phyloP scores from a whole-genome alignment of 306 rosid species.

The Quillaja saponaria region DNA sequence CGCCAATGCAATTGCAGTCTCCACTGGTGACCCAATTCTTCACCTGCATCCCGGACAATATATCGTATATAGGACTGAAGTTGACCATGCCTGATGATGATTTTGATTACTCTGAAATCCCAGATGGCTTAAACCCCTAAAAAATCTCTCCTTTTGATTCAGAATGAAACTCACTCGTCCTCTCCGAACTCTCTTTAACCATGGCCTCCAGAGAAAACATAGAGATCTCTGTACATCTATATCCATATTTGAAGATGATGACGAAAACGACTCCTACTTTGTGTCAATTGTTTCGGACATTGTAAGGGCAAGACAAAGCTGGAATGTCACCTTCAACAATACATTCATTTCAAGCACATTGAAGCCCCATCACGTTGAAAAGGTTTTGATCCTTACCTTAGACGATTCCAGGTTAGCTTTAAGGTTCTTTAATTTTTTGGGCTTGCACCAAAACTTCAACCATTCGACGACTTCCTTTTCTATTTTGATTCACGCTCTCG shows the following conservation, averaged over 20 bases:
- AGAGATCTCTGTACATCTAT: slow-evolving; percentile 32
- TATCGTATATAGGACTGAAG: too few relatives aligned
- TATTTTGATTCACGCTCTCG: slow-evolving; percentile 71
- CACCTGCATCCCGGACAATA: too few relatives aligned
- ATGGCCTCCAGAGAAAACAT: slow-evolving; percentile 21
- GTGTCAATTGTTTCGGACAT: slow-evolving; percentile 51
- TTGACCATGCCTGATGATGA: too few relatives aligned
- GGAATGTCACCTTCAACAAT: slow-evolving; percentile 64
- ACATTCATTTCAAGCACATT: slow-evolving; percentile 51
- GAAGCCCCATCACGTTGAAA: slow-evolving; percentile 66
- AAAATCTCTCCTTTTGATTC: too few relatives aligned
- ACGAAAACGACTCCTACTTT: slow-evolving; percentile 54
- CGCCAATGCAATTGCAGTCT: too few relatives aligned
- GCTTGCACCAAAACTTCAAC: slow-evolving; percentile 67
- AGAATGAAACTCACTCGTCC: slow-evolving; percentile 50
- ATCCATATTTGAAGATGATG: slow-evolving; percentile 26
- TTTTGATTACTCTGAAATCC: too few relatives aligned
- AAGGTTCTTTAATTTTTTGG: slow-evolving; percentile 89
- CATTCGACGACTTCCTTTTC: slow-evolving; percentile 77
- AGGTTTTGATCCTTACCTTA: slow-evolving; percentile 52
- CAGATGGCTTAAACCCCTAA: too few relatives aligned
- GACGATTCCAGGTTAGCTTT: slow-evolving; percentile 73
- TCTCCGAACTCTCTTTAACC: slow-evolving; percentile 25
- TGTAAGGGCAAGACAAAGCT: slow-evolving; percentile 73
- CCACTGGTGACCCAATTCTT: too few relatives aligned